These are phyloP conservation scores for Pholiota microspora DNA, from an alignment of 768 basidiomycete genomes.

Conservation along the genomic window DNA sequence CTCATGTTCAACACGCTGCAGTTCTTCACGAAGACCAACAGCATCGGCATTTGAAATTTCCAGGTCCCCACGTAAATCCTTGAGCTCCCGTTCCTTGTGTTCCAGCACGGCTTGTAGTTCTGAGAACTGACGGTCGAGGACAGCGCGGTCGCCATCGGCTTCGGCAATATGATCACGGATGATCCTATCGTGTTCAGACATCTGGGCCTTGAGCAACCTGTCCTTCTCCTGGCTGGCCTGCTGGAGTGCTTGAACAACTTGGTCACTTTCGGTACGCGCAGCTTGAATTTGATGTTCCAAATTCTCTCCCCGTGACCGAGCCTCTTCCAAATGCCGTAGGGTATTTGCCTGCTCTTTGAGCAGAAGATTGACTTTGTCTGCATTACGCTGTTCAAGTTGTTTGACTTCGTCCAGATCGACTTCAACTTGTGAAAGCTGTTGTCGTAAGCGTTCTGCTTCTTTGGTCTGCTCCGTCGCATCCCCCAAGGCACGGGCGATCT, in stretches of 20 bases:
- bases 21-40: slow-evolving; percentile 66
- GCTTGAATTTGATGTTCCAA: slow-evolving; percentile 72
- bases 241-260: slow-evolving; percentile 64
- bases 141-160: slow-evolving; percentile 90
- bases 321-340: slow-evolving; percentile 70
- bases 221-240: slow-evolving; percentile 80
- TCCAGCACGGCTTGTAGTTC: slow-evolving; percentile 68
- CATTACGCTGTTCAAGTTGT: slow-evolving; percentile 60
- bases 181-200: slow-evolving; percentile 58
- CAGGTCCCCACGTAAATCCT: slow-evolving; percentile 56
- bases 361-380: slow-evolving; percentile 59
- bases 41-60: slow-evolving; percentile 70
- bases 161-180: slow-evolving; percentile 90
- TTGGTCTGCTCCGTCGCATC: slow-evolving; percentile 70
- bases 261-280: slow-evolving; percentile 69
- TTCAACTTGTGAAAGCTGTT: slow-evolving; percentile 60
- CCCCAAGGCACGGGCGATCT: slow-evolving; percentile 55
- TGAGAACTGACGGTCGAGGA: slow-evolving; percentile 84
- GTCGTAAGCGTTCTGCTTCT: slow-evolving; percentile 54
- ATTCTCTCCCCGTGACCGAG: slow-evolving; percentile 70
- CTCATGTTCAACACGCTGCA: slow-evolving; percentile 69
- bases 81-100: slow-evolving; percentile 57
- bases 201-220: slow-evolving; percentile 66
- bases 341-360: slow-evolving; percentile 77
- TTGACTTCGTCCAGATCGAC: slow-evolving; percentile 69